Evolutionary conservation across 148 eudicot genomes (phyloP), one percentile per base, ranked within the genome.

Genomic region (Silene latifolia): DNA sequence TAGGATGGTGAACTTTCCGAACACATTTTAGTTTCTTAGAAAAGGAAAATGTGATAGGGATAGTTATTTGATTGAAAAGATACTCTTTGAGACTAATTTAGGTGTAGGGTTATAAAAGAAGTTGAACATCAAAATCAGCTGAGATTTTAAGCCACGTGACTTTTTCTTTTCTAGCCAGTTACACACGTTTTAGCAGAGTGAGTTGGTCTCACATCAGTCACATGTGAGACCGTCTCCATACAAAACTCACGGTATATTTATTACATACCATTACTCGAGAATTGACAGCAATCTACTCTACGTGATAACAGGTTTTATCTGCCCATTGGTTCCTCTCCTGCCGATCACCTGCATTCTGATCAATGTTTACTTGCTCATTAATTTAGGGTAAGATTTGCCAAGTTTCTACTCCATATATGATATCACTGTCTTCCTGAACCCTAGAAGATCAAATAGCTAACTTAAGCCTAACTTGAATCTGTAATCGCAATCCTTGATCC

Each of bases 241-340:
- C 44, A 39, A 39, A 8, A 51, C 56, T 51, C 17, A 14, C 15
- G 56, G 56, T 51, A 51, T 51, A 51, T 51, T 51, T 12, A 62
- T 65, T 69, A 47, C 59, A 14, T 69, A 25, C 59, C 72, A 23
- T 0, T 17, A 8, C 32, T 56, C 27, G 12, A 29, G 25, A 20
- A 14, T n/a, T 23, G 15, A 62, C 46, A 20, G 54, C 54, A 51
- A 21, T 12, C 72, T 63, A 4, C 56, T 71, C 4, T 21, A 19
- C 20, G 27, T 69, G 51, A 19, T 66, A 79, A 29, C 93, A 89
- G 98, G 93, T 70, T 89, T 87, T 74, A 44, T 77, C 61, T 89
- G 93, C 72, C 93, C 93, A 8, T 76, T 81, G 67, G 88, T 88
- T 74, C 93, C 93, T 24, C 75, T 86, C 53, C 79, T 89, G 63